Conservation (phyloP, 257 asterid genomes). For the Cordia subcordata region DNA sequence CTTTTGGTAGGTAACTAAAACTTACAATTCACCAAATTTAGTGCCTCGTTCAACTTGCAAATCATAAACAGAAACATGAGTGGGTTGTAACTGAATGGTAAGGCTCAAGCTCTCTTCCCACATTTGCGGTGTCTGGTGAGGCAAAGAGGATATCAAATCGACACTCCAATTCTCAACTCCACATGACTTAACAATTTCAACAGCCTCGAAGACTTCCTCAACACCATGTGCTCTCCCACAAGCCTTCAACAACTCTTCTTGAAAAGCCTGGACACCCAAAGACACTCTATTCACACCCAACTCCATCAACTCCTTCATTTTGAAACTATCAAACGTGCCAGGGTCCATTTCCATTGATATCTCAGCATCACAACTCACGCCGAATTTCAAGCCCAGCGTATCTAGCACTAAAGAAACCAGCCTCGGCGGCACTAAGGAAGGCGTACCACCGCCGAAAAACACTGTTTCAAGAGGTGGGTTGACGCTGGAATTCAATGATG, state of each 20-base stretch:
- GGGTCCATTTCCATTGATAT: slow-evolving; percentile 99
- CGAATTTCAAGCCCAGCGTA: slow-evolving; percentile 48
- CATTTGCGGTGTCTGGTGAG: slow-evolving; percentile 66
- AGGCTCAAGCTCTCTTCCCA: slow-evolving; percentile 88
- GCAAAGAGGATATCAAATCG: slow-evolving; percentile 92
- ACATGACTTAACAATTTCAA: slow-evolving; percentile 58
- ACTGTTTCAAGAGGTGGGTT: slow-evolving; percentile 79
- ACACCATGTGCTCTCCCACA: slow-evolving; percentile 97
- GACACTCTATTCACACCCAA: slow-evolving; percentile 92
- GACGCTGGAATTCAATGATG: slow-evolving; percentile 23
- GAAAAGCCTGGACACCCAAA: slow-evolving; percentile 90
- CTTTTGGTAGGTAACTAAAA: background rate
- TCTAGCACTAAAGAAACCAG: slow-evolving; percentile 57
- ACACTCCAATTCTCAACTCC: slow-evolving; percentile 81
- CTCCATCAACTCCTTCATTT: slow-evolving; percentile 48
- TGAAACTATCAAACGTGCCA: slow-evolving; percentile 65
- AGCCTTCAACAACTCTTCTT: slow-evolving; percentile 67
- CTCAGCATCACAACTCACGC: slow-evolving; percentile 64
- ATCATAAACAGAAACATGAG: slow-evolving; percentile 90
- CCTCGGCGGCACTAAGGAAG: slow-evolving; percentile 83
- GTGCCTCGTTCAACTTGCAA: slow-evolving; percentile 87
- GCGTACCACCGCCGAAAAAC: slow-evolving; percentile 93
- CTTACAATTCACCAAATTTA: slow-evolving; percentile 80
- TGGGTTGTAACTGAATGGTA: slow-evolving; percentile 54
- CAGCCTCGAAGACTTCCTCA: slow-evolving; percentile 63